These are phyloP conservation scores for Citrus sp. DNA, from an alignment of 345 rosid species.

Conservation along the genomic window DNA sequence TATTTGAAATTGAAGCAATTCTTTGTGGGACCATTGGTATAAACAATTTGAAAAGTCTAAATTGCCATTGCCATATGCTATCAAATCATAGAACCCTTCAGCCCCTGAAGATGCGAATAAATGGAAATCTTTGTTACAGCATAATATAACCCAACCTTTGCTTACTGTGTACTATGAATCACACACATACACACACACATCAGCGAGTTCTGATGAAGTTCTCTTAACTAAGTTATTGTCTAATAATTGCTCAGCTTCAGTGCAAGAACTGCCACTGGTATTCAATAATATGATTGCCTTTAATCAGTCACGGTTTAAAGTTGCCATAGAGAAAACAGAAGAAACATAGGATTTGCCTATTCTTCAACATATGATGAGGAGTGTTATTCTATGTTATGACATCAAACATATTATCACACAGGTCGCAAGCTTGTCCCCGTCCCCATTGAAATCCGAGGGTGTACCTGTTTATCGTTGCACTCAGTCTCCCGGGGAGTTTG, in stretches of 20 bases:
- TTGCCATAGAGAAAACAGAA: neutral
- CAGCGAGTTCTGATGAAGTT: neutral
- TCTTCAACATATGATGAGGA: neutral
- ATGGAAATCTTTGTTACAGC: neutral
- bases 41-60: neutral
- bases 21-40: neutral
- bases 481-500: slow-evolving; percentile 72
- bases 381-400: neutral
- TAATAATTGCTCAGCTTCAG: neutral
- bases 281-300: neutral
- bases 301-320: neutral
- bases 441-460: slow-evolving; percentile 45
- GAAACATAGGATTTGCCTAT: neutral
- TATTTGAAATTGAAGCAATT: neutral
- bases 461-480: slow-evolving; percentile 58
- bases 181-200: neutral
- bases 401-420: slow-evolving; percentile 25
- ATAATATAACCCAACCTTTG: neutral
- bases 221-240: neutral
- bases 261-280: neutral
- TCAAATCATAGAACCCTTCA: neutral
- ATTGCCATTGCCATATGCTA: neutral
- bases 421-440: slow-evolving; percentile 38
- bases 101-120: neutral
- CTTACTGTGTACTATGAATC: neutral